Evolutionary conservation across 768 basidiomycete genomes (phyloP), one percentile per base, ranked within the genome.

Genomic region (Trametes punicea): DNA sequence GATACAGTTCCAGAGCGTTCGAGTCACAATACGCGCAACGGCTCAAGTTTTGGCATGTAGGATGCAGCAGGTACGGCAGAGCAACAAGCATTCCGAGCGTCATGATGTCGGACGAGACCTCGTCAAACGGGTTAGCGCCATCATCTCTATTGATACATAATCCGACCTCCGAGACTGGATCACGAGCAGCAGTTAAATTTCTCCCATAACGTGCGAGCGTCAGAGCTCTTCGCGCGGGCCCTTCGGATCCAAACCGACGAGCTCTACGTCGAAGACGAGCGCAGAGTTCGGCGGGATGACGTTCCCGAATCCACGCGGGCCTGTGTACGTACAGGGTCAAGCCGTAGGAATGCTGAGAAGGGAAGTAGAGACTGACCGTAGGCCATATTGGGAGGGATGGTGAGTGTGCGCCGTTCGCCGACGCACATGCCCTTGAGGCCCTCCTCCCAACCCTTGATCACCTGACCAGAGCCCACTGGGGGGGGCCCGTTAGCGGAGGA

Each of bases 381-480:
- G 20, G 85, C 94, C 75, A 85, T 74, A 46, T 74, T 58, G 6
- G 91, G 67, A 13, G 94, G 94, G 58, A 98, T 96, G 21, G 87
- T 94, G 57, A 98, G 79, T 4, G 77, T 90, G 40, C 94, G 87
- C 77, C 91, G 93, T 75, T 97, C 94, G 57, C 81, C 76, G 34
- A 92, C 67, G 68, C 94, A 96, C 85, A 96, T 93, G 51, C 87
- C 89, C 34, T 80, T 55, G 46, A 93, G 82, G 62, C 90, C 90
- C 38, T 89, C 72, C 62, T 93, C 90, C 90, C 90, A 93, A 16
- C 90, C 90, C 61, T 77, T 77, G 68, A 93, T 93, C 48, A 93
- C 90, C 65, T 91, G 89, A 9, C 87, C 87, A 36, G 77, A 70
- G 46, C 90, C 90, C 27, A n/a, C n/a, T n/a, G n/a, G n/a, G n/a